These are phyloP conservation scores for Phytophthora podocarpi DNA, from an alignment of 352 stramenopile species.

Conservation along the genomic window DNA sequence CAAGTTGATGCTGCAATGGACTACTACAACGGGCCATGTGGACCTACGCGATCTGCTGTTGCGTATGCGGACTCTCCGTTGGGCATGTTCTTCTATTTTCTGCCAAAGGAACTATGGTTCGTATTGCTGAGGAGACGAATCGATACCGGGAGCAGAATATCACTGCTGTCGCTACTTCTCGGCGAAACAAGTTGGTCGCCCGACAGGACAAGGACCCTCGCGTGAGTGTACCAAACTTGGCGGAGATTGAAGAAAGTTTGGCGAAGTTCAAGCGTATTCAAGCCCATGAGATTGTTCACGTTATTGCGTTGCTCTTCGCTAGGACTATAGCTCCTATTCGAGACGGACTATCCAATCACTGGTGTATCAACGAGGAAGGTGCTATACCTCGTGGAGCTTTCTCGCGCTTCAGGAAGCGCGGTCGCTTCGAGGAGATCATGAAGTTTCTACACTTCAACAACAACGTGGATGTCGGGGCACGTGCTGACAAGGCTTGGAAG, in stretches of 20 bases:
- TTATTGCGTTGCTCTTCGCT: constrained; percentile 8
- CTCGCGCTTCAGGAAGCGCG: constrained; percentile 18
- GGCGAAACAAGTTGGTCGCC: not conserved
- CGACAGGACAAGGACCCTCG: constrained; percentile 1
- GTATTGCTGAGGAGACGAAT: constrained; percentile 22
- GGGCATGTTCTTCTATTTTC: constrained; percentile 30
- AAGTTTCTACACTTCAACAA: constrained; percentile 30
- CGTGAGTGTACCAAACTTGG: constrained; percentile 3
- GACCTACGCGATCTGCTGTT: constrained; percentile 16
- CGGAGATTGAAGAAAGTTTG: constrained; percentile 2
- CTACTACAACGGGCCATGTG: constrained; percentile 2
- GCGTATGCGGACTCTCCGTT: constrained; percentile 14
- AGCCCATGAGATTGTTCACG: constrained; percentile 19
- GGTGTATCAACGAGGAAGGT: constrained; percentile 6
- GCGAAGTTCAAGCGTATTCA: constrained; percentile 14
- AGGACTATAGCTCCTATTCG: constrained; percentile 4
- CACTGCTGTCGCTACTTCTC: not conserved
- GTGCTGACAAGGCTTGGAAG: constrained; percentile 16
- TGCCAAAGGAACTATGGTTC: constrained; percentile 21
- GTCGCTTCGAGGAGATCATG: constrained; percentile 17
- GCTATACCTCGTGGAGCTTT: constrained; percentile 23
- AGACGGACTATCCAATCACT: constrained; percentile 8
- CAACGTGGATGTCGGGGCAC: not conserved
- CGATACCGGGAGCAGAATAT: constrained; percentile 9
- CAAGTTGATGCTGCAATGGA: constrained; percentile 6